Evolutionary conservation across 306 rosid species (phyloP), one percentile per base, ranked within the genome.

Genomic region (Prosopis cineraria): DNA sequence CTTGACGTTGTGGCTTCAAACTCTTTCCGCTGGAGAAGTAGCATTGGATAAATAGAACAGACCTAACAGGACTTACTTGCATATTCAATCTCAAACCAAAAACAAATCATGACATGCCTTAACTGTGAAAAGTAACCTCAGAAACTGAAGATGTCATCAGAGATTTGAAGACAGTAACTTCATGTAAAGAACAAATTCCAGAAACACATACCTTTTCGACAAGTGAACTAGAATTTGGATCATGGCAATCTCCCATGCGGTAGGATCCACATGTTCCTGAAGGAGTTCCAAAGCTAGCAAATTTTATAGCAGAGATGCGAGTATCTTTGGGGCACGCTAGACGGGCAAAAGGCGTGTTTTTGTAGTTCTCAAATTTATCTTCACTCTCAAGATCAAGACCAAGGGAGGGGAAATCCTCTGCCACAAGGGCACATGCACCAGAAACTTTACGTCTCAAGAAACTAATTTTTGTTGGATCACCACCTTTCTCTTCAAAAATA

Each of bases 401-500:
- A 33, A 74, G 25, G 22, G 87, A 80, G 19, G 96, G 97, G 69
- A 90, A 67, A 71, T 90, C 90, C 85, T 90, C 93, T 1, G 93
- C 85, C 43, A 86, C 92, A 79, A 68, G 79, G 70, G 89, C 89
- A 78, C 96, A 93, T 44, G 62, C 44, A 30, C 88, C 83, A 0
- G 93, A 75, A 72, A 80, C 75, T 81, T 75, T 94, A 27, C 97
- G 83, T 73, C 80, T 89, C 8, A 88, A 67, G 45, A 92, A 88
- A 5, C 44, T 81, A 43, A 94, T 88, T 67, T 80, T 79, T 44
- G 86, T 66, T 72, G 98, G 98, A 78, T 94, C 95, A 50, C 95
- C 97, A 27, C 98, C 97, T 75, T 81, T 89, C 89, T 94, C 98
- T 81, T 94, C 98, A 50, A 92, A 94, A 80, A 94, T 82, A 72